Evolutionary conservation across 805 yeast species (phyloP), one percentile per base, ranked within the genome.

Genomic region (Tetrapisispora namnaoensis): DNA sequence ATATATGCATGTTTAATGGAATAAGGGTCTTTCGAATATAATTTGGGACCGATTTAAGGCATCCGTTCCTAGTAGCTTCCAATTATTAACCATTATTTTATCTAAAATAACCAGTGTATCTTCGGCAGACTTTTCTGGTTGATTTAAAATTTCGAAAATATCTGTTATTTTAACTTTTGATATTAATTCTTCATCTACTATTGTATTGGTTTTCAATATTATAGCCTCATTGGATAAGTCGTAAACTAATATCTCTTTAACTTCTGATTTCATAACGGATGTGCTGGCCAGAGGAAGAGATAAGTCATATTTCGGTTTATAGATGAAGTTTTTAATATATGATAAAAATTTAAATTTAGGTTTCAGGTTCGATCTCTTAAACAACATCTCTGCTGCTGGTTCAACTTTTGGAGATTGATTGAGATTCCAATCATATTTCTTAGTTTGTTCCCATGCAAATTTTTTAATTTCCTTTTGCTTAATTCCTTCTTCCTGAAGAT

Each of bases 141-240:
- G 53, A 45, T 63, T 62, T 10, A 63, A 54, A 20, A 64, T 55
- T 2, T 55, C 57, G 46, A 62, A 56, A 37, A 61, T 42, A 47
- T 62, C 66, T 45, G 53, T 53, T 48, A 54, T 46, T 28, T 54
- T 53, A 22, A 59, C 55, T 50, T 58, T 57, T 24, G 57, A 47
- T 10, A 55, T 42, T 37, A 50, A 49, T 34, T 47, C 51, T 20
- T 52, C 53, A 16, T 52, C 48, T 17, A 47, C 11, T 24, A 14
- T n/a, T 2, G 38, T 14, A 14, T 47, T 24, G 3, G 41, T 3
- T 14, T 42, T 30, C 11, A 6, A 3, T 2, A 47, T 18, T 14
- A 30, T 18, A 8, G 14, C 14, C 18, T 43, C 34, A 4, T 24
- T 21, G 3, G 16, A 11, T 32, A 47, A 17, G 34, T 47, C 46